Evolutionary conservation across 1,284 basidiomycete species (phyloP).

Genomic region (Ustilago vetiveriae): DNA sequence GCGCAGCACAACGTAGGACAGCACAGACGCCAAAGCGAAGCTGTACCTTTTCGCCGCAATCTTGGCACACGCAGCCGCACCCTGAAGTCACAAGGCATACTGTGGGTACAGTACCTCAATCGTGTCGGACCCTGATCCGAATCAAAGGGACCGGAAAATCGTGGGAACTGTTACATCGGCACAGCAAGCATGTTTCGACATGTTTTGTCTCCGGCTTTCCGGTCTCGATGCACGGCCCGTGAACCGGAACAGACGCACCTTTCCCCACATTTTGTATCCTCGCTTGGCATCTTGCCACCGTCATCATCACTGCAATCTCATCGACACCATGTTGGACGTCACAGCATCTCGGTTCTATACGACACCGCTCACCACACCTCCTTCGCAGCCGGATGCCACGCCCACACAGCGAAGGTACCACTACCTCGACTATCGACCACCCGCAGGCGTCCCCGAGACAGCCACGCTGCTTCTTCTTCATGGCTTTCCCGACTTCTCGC

Average conservation of each 20-base stretch:
- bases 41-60: too few species aligned
- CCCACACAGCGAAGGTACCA: constrained; percentile 54
- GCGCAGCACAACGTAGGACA: too few species aligned
- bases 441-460: constrained; percentile 27
- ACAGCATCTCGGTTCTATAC: constrained; percentile 51
- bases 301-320: neutral
- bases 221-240: neutral
- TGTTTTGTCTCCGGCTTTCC: constrained; percentile 5
- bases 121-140: constrained; percentile 12
- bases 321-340: constrained; percentile 19
- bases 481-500: constrained; percentile 55
- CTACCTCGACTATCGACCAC: constrained; percentile 53
- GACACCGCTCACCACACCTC: constrained; percentile 48
- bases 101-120: too few species aligned
- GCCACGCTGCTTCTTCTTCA: constrained; percentile 55
- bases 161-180: neutral
- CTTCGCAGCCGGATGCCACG: constrained; percentile 35
- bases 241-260: neutral
- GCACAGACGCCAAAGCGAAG: too few species aligned
- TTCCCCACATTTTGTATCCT: constrained; percentile 5
- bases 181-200: neutral
- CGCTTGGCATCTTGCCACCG: neutral
- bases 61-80: too few species aligned
- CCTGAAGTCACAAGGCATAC: neutral
- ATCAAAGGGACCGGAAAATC: neutral